A percentile compares a stretch with the other conserved stretches of the same genome.
Evolutionary conservation across 2,329 filamentous ascomycete species (phyloP).

Genomic region (Colletotrichum sp.): DNA sequence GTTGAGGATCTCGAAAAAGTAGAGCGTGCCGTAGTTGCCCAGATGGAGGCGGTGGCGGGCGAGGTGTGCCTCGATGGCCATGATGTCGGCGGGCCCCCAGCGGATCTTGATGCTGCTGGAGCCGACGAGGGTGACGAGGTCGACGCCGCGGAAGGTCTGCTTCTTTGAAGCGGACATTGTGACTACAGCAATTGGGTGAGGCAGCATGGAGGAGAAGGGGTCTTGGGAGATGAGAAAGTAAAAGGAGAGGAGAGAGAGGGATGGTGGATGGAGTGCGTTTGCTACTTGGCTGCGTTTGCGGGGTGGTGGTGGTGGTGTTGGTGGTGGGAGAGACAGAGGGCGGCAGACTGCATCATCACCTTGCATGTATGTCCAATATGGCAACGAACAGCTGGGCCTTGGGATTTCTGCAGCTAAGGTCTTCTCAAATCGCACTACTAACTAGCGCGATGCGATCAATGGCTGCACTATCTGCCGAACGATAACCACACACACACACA

Average conservation of each 20-base stretch:
- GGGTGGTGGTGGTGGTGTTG: neutral
- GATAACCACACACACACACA: neutral
- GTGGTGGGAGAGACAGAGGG: neutral
- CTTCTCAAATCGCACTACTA: neutral
- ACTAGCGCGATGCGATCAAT: neutral
- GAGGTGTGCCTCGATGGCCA: neutral
- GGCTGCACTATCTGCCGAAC: neutral
- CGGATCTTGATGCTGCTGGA: neutral
- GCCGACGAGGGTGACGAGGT: neutral
- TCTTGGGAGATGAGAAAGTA: neutral
- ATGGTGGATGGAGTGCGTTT: neutral
- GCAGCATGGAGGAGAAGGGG: neutral
- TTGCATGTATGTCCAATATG: neutral
- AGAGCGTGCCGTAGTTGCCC: neutral
- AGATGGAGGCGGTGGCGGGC: neutral
- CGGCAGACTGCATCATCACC: neutral
- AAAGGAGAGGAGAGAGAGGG: neutral
- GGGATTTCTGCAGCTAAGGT: neutral
- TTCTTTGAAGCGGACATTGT: neutral
- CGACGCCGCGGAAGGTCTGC: neutral
- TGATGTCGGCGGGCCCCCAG: neutral
- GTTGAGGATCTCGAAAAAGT: neutral
- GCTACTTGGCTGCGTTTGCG: neutral
- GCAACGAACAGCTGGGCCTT: neutral
- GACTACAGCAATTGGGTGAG: neutral